phyloP scores from a whole-genome alignment of 768 basidiomycete species.

The Tricholoma sp. region DNA sequence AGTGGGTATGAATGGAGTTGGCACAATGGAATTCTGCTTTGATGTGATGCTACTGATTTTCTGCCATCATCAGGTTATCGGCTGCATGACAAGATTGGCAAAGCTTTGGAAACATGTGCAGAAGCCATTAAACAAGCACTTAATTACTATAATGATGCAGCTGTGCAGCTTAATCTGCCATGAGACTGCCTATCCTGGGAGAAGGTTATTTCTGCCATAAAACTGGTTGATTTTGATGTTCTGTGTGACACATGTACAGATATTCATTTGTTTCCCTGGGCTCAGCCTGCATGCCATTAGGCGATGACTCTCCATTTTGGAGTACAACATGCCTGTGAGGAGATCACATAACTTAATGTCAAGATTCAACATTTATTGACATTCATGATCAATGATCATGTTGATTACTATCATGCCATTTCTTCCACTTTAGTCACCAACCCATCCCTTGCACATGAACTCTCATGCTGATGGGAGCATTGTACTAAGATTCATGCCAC shows the following conservation, averaged over 20 bases:
- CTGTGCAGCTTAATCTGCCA: slow-evolving; percentile 2
- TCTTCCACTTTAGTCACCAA: background rate
- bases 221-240: background rate
- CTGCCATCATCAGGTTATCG: slow-evolving; percentile 24
- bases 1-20: slow-evolving; percentile 26
- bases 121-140: slow-evolving; percentile 28
- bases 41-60: background rate
- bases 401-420: background rate
- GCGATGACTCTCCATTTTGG: background rate
- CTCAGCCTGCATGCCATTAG: background rate
- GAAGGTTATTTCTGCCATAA: background rate
- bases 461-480: background rate
- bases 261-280: no score
- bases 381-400: background rate
- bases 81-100: slow-evolving; percentile 26
- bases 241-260: background rate
- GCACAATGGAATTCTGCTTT: background rate
- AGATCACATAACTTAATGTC: background rate
- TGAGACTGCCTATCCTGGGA: background rate
- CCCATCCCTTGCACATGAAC: background rate
- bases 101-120: slow-evolving; percentile 24
- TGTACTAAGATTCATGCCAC: background rate
- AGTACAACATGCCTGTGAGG: background rate
- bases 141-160: slow-evolving; percentile 25
- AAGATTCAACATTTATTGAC: background rate